Conservation (phyloP, 2,329 filamentous ascomycete species). For the Ophiostoma ulmi region DNA sequence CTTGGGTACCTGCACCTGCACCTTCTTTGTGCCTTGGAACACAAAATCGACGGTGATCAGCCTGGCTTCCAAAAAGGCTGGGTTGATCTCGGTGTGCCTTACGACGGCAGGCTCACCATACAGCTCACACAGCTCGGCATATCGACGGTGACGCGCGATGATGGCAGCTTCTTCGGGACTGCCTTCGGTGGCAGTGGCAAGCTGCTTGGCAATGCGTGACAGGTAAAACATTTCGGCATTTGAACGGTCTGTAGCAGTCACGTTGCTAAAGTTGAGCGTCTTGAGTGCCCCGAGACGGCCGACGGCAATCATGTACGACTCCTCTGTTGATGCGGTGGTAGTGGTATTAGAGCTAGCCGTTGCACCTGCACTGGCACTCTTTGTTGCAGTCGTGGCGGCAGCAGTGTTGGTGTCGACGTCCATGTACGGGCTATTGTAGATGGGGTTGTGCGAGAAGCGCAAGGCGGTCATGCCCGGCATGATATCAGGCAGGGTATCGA, state of each 20-base stretch:
- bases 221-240: constrained; percentile 95
- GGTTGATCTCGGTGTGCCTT: constrained; percentile 57
- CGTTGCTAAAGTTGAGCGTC: constrained; percentile 66
- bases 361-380: background rate
- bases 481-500: constrained; percentile 60
- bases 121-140: constrained; percentile 63
- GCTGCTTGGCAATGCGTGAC: constrained; percentile 70
- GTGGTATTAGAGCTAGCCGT: background rate
- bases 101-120: constrained; percentile 67
- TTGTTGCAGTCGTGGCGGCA: background rate
- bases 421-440: constrained; percentile 55
- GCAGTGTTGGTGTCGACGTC: constrained; percentile 32
- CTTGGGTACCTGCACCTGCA: constrained; percentile 58
- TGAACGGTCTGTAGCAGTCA: constrained; percentile 67
- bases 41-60: constrained; percentile 61
- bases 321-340: constrained; percentile 51
- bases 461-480: constrained; percentile 73
- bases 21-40: constrained; percentile 28
- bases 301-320: constrained; percentile 83
- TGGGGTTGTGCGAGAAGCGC: constrained; percentile 78
- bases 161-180: constrained; percentile 50
- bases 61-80: constrained; percentile 75
- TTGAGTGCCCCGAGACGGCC: constrained; percentile 65
- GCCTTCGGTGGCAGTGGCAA: constrained; percentile 56
- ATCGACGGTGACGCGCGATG: constrained; percentile 63